phyloP scores from a whole-genome alignment of 768 basidiomycete species.

The Mycena olivaceomarginata region DNA sequence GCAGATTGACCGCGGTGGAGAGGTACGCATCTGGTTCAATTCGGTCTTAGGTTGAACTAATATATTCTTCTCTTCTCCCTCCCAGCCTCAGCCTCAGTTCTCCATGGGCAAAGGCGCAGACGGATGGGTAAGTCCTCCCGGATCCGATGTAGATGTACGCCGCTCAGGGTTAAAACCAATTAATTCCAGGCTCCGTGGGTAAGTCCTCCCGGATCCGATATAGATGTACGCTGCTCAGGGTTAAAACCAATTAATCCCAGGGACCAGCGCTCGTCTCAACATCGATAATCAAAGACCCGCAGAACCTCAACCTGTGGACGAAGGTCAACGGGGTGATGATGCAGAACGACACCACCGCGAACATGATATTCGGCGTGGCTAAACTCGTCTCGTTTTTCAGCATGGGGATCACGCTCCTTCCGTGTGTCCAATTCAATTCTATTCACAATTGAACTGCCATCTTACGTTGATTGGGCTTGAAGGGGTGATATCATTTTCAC shows the following conservation, averaged over 20 bases:
- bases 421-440: conserved; percentile 31
- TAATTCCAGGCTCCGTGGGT: conserved; percentile 36
- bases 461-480: too few species aligned
- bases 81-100: conserved; percentile 61
- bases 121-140: conserved; percentile 62
- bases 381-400: conserved; percentile 63
- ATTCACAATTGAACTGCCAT: too few species aligned
- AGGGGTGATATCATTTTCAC: conserved; percentile 65
- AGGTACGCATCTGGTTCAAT: neutral
- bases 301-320: conserved; percentile 62
- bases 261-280: conserved; percentile 4
- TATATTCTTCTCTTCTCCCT: too few species aligned
- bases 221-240: conserved; percentile 21
- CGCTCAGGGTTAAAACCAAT: neutral
- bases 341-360: conserved; percentile 63
- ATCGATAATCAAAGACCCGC: conserved; percentile 56
- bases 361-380: conserved; percentile 64
- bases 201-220: conserved; percentile 49
- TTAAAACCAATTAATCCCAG: too few species aligned
- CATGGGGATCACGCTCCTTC: conserved; percentile 64
- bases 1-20: conserved; percentile 65
- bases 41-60: too few species aligned
- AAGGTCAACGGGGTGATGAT: conserved; percentile 62
- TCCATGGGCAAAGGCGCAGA: conserved; percentile 67
- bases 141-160: conserved; percentile 14